These are phyloP conservation scores for Hirschfeldia incana DNA, from an alignment of 345 rosid species.

Conservation along the genomic window DNA sequence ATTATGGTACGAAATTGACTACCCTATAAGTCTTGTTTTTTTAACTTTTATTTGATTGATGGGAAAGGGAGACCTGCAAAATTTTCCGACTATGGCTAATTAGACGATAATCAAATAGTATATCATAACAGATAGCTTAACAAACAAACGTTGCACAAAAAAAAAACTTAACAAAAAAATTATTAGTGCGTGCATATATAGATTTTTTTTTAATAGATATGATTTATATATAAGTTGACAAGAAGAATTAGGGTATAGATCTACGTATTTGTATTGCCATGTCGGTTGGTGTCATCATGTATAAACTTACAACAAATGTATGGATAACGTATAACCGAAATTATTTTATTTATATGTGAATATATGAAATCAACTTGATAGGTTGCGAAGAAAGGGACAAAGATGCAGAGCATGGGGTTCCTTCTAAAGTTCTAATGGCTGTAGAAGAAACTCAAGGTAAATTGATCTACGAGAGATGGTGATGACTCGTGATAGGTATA, in stretches of 20 bases:
- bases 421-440: slow-evolving; percentile 26
- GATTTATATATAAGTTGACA: not conserved
- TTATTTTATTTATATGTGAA: not conserved
- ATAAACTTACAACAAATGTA: slow-evolving; percentile 9
- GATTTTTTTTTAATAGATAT: not conserved
- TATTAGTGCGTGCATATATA: not conserved
- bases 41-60: slow-evolving; percentile 32
- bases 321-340: not conserved
- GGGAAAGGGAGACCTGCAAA: slow-evolving; percentile 20
- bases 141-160: too few relatives aligned
- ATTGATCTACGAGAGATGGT: slow-evolving; percentile 25
- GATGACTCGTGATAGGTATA: slow-evolving; percentile 20
- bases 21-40: slow-evolving; percentile 2
- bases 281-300: slow-evolving; percentile 2
- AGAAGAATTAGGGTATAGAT: not conserved
- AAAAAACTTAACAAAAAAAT: too few relatives aligned
- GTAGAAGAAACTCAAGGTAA: slow-evolving; percentile 32
- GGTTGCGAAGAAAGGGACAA: slow-evolving; percentile 32
- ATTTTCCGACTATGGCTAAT: not conserved
- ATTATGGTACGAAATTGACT: slow-evolving; percentile 20
- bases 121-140: not conserved
- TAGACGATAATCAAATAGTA: not conserved
- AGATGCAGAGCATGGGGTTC: slow-evolving; percentile 35
- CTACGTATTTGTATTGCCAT: not conserved
- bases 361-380: not conserved